Evolutionary conservation across 495 filamentous ascomycete species (phyloP), one percentile per base, ranked within the genome.

Genomic region (Annulohypoxylon moriforme): DNA sequence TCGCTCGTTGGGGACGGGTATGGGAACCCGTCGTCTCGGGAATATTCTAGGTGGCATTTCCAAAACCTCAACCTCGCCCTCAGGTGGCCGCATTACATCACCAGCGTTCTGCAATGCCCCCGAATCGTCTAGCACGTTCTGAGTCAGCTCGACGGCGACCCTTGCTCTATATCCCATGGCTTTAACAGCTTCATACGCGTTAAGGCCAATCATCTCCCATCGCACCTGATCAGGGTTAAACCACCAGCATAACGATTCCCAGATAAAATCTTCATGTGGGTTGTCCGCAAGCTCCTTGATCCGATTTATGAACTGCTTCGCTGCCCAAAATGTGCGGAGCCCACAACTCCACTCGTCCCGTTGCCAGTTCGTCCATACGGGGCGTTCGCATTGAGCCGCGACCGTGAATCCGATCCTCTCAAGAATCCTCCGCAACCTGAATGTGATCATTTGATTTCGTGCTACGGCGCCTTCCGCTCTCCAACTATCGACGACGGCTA

Each of bases 121-220:
- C 47, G 29, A 31, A 1, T 7, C 1, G 2, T 16, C 16, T 9
- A 6, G 25, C 1, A 55, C 13, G 3, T 24, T 3, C 4, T 36
- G 33, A 9, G 72, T 70, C 14, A 73, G 14, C 34, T 78, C 76
- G n/a, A 78, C 52, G 18, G 74, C 46, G 10, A 73, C 11, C 20
- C 76, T 68, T 34, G 66, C 76, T 4, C 18, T 64, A 59, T 74
- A 78, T 9, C 49, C 60, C 74, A 78, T 72, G 0, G 29, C 27
- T 7, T 33, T 63, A 18, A 78, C 50, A 5, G 47, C 66, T 0
- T 36, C 9, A 27, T 46, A 61, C 7, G 68, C 69, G 47, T 64
- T 70, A 7, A 63, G 52, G 13, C 74, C 71, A 9, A 67, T 73
- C 76, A 78, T 78, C 61, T 78, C 76, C 63, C 59, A 73, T n/a